phyloP scores from a whole-genome alignment of 2,329 filamentous ascomycete genomes.

The Fusarium musae region DNA sequence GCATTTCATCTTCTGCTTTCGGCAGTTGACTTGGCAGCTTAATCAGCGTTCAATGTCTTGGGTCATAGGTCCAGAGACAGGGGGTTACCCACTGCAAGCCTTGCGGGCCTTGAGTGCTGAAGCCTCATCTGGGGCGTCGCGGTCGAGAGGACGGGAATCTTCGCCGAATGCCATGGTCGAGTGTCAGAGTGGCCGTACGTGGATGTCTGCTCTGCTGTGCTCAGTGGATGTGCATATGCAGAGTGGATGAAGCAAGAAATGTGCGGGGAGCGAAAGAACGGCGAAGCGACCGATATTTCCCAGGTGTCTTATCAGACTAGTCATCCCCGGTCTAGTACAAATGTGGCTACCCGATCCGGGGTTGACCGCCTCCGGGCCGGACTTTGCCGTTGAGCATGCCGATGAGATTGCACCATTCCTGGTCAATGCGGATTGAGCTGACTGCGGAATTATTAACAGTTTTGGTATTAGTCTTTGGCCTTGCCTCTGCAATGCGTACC shows the following conservation, averaged over 20 bases:
- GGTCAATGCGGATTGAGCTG: neutral
- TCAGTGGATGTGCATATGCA: no score
- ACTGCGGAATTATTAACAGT: neutral
- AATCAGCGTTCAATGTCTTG: neutral
- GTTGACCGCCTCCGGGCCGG: conserved; percentile 11
- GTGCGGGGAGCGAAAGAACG: conserved; percentile 2
- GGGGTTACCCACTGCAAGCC: conserved; percentile 9
- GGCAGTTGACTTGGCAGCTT: conserved; percentile 9
- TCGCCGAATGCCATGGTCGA: conserved; percentile 9
- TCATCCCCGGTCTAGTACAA: neutral
- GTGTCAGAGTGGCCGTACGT: neutral
- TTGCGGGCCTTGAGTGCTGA: conserved; percentile 16
- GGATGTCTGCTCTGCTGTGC: neutral
- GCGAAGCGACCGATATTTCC: conserved; percentile 23
- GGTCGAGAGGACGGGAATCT: conserved; percentile 12
- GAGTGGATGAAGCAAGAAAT: conserved; percentile 13
- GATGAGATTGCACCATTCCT: neutral
- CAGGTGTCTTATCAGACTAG: neutral
- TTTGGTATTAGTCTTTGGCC: conserved; percentile 13
- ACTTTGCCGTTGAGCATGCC: neutral
- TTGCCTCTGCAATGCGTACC: neutral
- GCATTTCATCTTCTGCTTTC: conserved; percentile 26
- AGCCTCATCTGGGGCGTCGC: conserved; percentile 1
- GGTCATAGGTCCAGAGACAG: neutral
- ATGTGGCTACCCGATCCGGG: neutral